Conservation (phyloP, 805 yeast genomes). For the Barnettozyma pratensis region DNA sequence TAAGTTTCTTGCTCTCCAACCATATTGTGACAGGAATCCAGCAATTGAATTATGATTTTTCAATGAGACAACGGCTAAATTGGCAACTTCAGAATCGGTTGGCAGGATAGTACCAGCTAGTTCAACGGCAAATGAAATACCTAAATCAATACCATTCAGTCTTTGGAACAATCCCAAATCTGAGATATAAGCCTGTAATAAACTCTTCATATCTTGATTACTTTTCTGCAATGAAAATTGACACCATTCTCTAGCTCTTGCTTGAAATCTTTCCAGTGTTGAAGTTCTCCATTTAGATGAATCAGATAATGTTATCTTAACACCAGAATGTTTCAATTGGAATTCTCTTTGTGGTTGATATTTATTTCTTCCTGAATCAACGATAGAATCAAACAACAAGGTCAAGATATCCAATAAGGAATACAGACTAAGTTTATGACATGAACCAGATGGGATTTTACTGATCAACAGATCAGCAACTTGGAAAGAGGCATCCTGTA, state of each 20-base stretch:
- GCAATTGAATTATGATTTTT: slow-evolving; percentile 55
- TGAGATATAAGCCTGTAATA: slow-evolving; percentile 73
- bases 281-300: slow-evolving; percentile 68
- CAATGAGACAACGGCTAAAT: slow-evolving; percentile 33
- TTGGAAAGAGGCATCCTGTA: slow-evolving; percentile 76
- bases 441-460: slow-evolving; percentile 70
- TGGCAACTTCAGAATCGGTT: slow-evolving; percentile 59
- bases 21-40: slow-evolving; percentile 68
- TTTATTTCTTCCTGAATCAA: slow-evolving; percentile 78
- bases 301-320: slow-evolving; percentile 55
- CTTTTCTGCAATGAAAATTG: slow-evolving; percentile 49
- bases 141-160: slow-evolving; percentile 54
- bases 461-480: slow-evolving; percentile 66
- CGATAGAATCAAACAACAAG: slow-evolving; percentile 69
- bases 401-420: slow-evolving; percentile 78
- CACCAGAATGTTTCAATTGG: slow-evolving; percentile 37
- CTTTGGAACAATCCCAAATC: slow-evolving; percentile 31
- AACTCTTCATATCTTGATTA: slow-evolving; percentile 69
- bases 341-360: slow-evolving; percentile 81
- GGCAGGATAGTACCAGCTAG: slow-evolving; percentile 74
- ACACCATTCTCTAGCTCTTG: slow-evolving; percentile 65
- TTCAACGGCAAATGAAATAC: slow-evolving; percentile 86
- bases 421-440: slow-evolving; percentile 68
- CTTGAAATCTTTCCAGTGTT: slow-evolving; percentile 56
- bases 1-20: slow-evolving; percentile 53